Evolutionary conservation across 2,329 filamentous ascomycete species (phyloP).

Genomic region (Hypoxylon sp.): DNA sequence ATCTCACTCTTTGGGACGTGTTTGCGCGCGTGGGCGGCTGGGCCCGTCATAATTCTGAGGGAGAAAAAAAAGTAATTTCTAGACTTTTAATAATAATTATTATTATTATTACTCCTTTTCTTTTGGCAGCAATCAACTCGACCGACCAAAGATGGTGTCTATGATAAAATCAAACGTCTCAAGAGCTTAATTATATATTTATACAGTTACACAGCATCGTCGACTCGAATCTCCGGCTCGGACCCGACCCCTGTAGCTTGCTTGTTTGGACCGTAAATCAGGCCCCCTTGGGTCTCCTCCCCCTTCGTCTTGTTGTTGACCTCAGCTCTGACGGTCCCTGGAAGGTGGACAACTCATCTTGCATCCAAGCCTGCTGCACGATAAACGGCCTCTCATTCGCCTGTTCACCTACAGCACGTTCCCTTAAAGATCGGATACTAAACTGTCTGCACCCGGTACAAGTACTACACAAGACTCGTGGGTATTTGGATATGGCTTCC

Average conservation of each 20-base stretch:
- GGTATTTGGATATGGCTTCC: conserved; percentile 35
- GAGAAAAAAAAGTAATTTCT: conserved; percentile 26
- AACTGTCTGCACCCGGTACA: conserved; percentile 37
- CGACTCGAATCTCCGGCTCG: conserved; percentile 33
- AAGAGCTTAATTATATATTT: conserved; percentile 23
- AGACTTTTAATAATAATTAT: conserved; percentile 10
- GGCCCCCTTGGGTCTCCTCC: conserved; percentile 3
- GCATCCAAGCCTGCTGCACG: conserved; percentile 49
- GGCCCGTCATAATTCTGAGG: conserved; percentile 30
- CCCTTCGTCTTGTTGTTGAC: conserved; percentile 10
- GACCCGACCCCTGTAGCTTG: conserved; percentile 21
- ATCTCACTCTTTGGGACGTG: conserved; percentile 34
- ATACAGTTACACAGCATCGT: conserved; percentile 30
- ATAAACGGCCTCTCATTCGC: conserved; percentile 47
- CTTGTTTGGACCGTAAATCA: conserved; percentile 20
- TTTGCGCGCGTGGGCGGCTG: conserved; percentile 36
- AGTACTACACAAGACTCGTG: conserved; percentile 35
- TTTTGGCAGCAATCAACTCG: conserved; percentile 19
- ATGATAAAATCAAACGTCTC: conserved; percentile 15
- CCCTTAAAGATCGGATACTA: conserved; percentile 36
- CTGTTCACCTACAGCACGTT: conserved; percentile 31
- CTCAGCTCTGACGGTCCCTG: conserved; percentile 26
- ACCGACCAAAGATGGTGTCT: neutral
- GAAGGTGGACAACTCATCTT: conserved; percentile 52
- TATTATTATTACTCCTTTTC: conserved; percentile 19